Conservation (phyloP, 768 basidiomycete species). For the Leccinellum rugosiceps region DNA sequence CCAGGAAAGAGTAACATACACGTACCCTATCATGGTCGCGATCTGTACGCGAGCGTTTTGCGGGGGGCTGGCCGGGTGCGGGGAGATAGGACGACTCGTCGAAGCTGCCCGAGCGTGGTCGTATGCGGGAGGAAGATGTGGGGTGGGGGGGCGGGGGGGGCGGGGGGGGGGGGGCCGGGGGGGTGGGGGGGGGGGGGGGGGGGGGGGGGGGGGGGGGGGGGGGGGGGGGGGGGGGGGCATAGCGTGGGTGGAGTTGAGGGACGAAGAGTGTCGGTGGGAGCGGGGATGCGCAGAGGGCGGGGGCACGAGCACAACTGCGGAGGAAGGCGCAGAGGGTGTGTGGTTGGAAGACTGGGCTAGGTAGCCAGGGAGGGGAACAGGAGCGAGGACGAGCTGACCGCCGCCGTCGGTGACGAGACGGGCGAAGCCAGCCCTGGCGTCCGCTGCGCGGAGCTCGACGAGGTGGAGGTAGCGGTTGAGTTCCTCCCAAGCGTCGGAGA, state of each 20-base stretch:
- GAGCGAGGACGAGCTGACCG: slow-evolving; percentile 40
- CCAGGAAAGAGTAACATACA: neutral
- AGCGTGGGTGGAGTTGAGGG: slow-evolving; percentile 29
- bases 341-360: neutral
- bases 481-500: slow-evolving; percentile 49
- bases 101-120: slow-evolving; percentile 44
- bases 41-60: slow-evolving; percentile 45
- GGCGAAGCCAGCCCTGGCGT: slow-evolving; percentile 47
- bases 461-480: slow-evolving; percentile 46
- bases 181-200: slow-evolving; percentile 41
- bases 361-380: slow-evolving; percentile 30
- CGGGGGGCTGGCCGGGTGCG: slow-evolving; percentile 40
- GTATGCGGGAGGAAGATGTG: slow-evolving; percentile 27
- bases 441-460: slow-evolving; percentile 44
- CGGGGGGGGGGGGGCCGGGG: slow-evolving; percentile 25
- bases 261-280: slow-evolving; percentile 20
- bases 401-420: slow-evolving; percentile 44
- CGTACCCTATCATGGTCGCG: slow-evolving; percentile 32
- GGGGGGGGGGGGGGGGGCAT: slow-evolving; percentile 39
- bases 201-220: slow-evolving; percentile 23
- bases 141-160: slow-evolving; percentile 38
- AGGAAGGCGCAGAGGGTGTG: slow-evolving; percentile 21
- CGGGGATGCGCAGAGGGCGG: slow-evolving; percentile 17
- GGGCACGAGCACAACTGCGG: slow-evolving; percentile 29
- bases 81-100: slow-evolving; percentile 33